Base-by-base conservation (phyloP, 176 grass and related monocot genomes). In the Oryza nivara region DNA sequence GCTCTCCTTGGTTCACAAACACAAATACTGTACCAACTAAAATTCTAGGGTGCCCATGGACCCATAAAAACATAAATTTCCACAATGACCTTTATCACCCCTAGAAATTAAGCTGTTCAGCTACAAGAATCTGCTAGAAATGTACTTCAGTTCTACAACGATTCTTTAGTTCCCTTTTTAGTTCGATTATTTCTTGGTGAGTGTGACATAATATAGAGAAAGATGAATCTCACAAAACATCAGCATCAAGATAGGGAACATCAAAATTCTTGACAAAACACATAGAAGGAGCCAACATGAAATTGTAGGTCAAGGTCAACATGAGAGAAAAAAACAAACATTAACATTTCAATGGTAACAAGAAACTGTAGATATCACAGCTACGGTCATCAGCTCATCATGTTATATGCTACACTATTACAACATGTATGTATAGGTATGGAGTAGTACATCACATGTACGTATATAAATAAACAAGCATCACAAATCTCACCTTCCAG, bases 401-500 rank as follows among this genome's bases (percentile, higher is more conserved):
- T 76, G 14, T 4, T 16, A 51, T 51, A 14, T 4, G 5, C 35
- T 36, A 36, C 35, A 26, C 26, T 26, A 56, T n/a, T 9, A 58
- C 19, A 56, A 58, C 54, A 58, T 20, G 54, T 56, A 56, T 2
- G 16, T 6, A 38, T 58, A 58, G 20, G 7, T 20, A 58, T 58
- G 6, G 52, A 56, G 6, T 8, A 56, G 17, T 56, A 56, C 5
- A 19, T 20, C 0, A 56, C 52, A 56, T 19, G 6, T 56, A 56
- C 52, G 52, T 56, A 56, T 56, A 56, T 56, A 56, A 3, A 19
- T 56, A 19, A 3, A 19, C 19, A 19, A 70, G 4, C 6, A 73
- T 44, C 63, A 40, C 54, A 32, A 58, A 69, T 19, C 40, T 83
- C 56, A 90, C 88, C 88, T 83, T 83, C 84, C 88, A 68, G 87